Evolutionary conservation across 768 basidiomycete species (phyloP), one percentile per base, ranked within the genome.

Genomic region (Dioszegia crocea): DNA sequence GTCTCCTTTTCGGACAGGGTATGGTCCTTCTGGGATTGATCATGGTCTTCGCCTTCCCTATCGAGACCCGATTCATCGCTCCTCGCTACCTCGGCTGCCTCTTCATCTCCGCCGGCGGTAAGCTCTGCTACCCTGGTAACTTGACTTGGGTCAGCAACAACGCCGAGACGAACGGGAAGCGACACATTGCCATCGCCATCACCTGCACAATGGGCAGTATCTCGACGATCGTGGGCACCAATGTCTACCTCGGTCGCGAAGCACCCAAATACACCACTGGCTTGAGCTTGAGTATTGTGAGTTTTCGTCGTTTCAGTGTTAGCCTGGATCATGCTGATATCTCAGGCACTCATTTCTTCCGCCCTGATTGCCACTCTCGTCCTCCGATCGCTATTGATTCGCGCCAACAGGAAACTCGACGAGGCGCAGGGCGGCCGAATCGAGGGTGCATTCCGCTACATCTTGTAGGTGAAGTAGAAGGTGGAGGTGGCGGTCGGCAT

Each of bases 141-240:
- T 38, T 56, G 41, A 56, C 31, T 46, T 21, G 17, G n/a, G 10
- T 27, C 56, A 53, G 55, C 16, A 61, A 61, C 54, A 61, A 61
- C 44, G 53, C 59, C 24, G 59, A 38, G 11, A 16, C 41, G 3
- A n/a, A 44, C 21, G 59, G 59, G 23, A 61, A 61, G 39, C 40
- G 53, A 14, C 36, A 43, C 17, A 56, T 61, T 14, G 31, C 59
- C 1, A 47, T 45, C 9, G 53, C 59, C 14, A 46, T 55, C n/a
- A 23, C 19, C 12, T 36, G 56, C 14, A 48, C 41, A 17, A 40
- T 61, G 30, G 59, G 52, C 2, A 55, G 31, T 41, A 48, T 61
- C 19, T 30, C 52, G 2, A 38, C 52, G 3, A 53, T 41, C 17
- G 47, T 40, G n/a, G 59, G 59, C 16, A 61, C 45, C 27, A 61